Base-by-base conservation (phyloP, 441 rosid genomes). In the Adansonia grandidieri region DNA sequence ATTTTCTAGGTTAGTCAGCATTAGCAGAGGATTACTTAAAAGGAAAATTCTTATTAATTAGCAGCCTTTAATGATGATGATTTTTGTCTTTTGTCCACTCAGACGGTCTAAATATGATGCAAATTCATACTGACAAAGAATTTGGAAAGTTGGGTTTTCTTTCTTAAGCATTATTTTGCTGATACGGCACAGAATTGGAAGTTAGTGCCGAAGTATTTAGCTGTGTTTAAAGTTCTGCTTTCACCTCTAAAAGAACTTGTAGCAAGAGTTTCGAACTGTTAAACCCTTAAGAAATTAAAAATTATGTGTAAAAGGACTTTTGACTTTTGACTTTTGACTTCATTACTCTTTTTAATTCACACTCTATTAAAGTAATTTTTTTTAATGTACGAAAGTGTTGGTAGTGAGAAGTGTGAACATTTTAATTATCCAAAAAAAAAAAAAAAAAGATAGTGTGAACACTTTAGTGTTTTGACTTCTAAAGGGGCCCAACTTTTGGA, bases 241-340 rank as follows among this genome's bases (percentile, higher is more conserved):
- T 42, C 45, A 5, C 8, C 45, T 6, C 45, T 42, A 53, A 53
- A 32, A 32, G 37, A 32, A 32, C 4, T 32, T 32, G 15, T 15
- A n/a, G 60, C 22, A 2, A 20, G 1, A 58, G 63, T 58, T 58
- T 58, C 28, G 9, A 19, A 58, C 28, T 19, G 10, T 8, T 19
- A 58, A 58, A 58, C 32, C 5, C 13, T 19, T 13, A 20, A 58
- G 28, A 19, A 19, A 8, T 58, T 8, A 4, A 58, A 58, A 19
- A 19, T 58, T 20, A 47, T 9, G 50, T 1, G 50, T 2, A 6
- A 0, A 57, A 20, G 3, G 8, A 42, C 32, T 9, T 14, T n/a
- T n/a, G 64, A 60, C 64, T 9, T 14, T n/a, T n/a, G 64, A 60
- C 64, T 60, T 60, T 9, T 20, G 64, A 20, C 32, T 60, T 60